Evolutionary conservation across 1,284 basidiomycete genomes (phyloP).

Genomic region (Schizophyllum commune): DNA sequence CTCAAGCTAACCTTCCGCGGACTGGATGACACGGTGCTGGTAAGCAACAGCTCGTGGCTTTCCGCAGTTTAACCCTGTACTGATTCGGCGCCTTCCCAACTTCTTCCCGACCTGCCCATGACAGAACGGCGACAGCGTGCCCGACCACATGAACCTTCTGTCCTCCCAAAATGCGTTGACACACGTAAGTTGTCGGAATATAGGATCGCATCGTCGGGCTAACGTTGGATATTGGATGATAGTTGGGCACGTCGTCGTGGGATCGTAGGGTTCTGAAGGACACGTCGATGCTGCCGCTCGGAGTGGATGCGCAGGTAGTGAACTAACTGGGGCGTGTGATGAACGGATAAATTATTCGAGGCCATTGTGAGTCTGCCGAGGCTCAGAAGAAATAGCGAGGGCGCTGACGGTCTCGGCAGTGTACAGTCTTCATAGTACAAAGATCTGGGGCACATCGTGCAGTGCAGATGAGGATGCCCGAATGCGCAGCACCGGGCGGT

Average conservation of each 20-base stretch:
- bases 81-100: conserved; percentile 6
- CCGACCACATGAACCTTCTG: conserved; percentile 76
- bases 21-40: conserved; percentile 52
- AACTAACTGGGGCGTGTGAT: background rate
- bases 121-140: conserved; percentile 52
- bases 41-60: conserved; percentile 24
- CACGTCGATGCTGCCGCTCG: conserved; percentile 46
- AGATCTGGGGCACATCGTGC: too few relatives aligned
- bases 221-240: background rate
- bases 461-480: too few relatives aligned
- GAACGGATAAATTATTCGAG: background rate
- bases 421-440: too few relatives aligned
- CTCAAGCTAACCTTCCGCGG: conserved; percentile 58
- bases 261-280: conserved; percentile 29
- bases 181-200: conserved; percentile 38
- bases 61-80: background rate
- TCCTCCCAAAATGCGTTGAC: conserved; percentile 43
- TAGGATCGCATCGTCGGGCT: conserved; percentile 1
- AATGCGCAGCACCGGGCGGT: too few relatives aligned
- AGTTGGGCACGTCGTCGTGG: conserved; percentile 38
- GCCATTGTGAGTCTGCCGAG: too few relatives aligned
- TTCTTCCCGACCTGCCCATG: conserved; percentile 3
- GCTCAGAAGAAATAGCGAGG: too few relatives aligned
- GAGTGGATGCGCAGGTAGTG: conserved; percentile 24
- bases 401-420: too few relatives aligned